Evolutionary conservation across 768 basidiomycete species (phyloP).

Genomic region (Astraeus odoratus): DNA sequence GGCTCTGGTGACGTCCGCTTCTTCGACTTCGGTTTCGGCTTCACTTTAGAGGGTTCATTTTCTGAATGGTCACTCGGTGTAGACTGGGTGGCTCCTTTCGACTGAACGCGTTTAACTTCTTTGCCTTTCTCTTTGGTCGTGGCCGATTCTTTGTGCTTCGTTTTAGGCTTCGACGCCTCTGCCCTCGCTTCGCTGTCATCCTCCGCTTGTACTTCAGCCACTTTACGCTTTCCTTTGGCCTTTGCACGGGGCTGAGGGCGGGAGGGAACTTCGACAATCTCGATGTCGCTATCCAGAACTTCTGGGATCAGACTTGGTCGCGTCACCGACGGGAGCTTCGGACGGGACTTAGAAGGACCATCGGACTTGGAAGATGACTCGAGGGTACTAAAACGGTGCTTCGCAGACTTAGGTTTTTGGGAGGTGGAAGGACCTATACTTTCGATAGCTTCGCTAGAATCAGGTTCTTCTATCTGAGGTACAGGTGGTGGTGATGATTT

Average conservation of each 20-base stretch:
- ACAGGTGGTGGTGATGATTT: slow-evolving; percentile 5
- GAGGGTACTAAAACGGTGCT: neutral
- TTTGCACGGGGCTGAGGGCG: slow-evolving; percentile 20
- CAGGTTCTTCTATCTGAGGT: slow-evolving; percentile 1
- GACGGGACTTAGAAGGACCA: slow-evolving; percentile 15
- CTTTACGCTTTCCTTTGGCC: slow-evolving; percentile 36
- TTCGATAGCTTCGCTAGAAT: slow-evolving; percentile 20
- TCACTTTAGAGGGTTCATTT: slow-evolving; percentile 10
- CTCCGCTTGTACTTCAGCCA: slow-evolving; percentile 15
- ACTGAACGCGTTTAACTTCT: slow-evolving; percentile 18
- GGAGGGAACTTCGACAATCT: slow-evolving; percentile 13
- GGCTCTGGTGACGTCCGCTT: slow-evolving; percentile 16
- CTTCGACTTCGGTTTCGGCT: slow-evolving; percentile 11
- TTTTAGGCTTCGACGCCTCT: slow-evolving; percentile 26
- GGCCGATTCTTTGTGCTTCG: slow-evolving; percentile 9
- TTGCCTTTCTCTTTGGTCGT: slow-evolving; percentile 9
- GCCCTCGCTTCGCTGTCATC: slow-evolving; percentile 9
- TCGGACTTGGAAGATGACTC: slow-evolving; percentile 5
- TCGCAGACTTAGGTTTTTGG: slow-evolving; percentile 14
- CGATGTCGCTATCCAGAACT: slow-evolving; percentile 26
- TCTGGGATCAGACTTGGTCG: slow-evolving; percentile 11
- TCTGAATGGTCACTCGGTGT: slow-evolving; percentile 13
- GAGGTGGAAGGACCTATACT: slow-evolving; percentile 12
- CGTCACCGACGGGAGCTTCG: slow-evolving; percentile 17
- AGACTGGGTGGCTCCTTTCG: slow-evolving; percentile 18